phyloP scores from a whole-genome alignment of 2,329 filamentous ascomycete species.

The Lasiodiplodia theobromae region DNA sequence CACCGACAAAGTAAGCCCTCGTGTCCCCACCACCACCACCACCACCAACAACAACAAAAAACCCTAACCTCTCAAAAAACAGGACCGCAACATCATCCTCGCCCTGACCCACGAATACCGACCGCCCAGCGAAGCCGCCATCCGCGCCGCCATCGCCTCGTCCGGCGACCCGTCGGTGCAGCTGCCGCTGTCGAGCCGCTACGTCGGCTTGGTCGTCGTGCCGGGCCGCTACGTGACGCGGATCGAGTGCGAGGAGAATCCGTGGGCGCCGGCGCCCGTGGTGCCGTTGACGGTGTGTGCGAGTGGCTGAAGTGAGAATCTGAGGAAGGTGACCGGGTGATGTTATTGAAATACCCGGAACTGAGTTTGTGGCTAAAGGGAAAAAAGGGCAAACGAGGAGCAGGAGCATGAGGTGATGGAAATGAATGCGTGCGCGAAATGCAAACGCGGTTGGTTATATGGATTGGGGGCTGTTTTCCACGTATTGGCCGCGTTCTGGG shows the following conservation, averaged over 20 bases:
- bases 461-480: no score
- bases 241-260: constrained; percentile 81
- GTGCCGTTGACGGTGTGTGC: neutral
- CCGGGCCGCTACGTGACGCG: constrained; percentile 85
- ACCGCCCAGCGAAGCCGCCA: constrained; percentile 62
- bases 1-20: constrained; percentile 84
- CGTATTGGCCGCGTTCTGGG: no score
- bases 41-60: neutral
- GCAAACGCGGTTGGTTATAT: no score
- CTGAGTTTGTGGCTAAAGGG: no score
- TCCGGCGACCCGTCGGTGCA: constrained; percentile 55
- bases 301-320: no score
- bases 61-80: constrained; percentile 3
- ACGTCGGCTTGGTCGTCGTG: constrained; percentile 87
- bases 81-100: constrained; percentile 91
- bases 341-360: no score
- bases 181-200: constrained; percentile 81
- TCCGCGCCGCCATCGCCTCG: constrained; percentile 45
- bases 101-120: constrained; percentile 89
- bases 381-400: no score
- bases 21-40: no score
- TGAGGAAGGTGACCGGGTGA: no score
- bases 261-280: constrained; percentile 25
- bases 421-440: no score
- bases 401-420: no score